phyloP scores from a whole-genome alignment of 108 stramenopile species.

The Cyclotella cryptica region DNA sequence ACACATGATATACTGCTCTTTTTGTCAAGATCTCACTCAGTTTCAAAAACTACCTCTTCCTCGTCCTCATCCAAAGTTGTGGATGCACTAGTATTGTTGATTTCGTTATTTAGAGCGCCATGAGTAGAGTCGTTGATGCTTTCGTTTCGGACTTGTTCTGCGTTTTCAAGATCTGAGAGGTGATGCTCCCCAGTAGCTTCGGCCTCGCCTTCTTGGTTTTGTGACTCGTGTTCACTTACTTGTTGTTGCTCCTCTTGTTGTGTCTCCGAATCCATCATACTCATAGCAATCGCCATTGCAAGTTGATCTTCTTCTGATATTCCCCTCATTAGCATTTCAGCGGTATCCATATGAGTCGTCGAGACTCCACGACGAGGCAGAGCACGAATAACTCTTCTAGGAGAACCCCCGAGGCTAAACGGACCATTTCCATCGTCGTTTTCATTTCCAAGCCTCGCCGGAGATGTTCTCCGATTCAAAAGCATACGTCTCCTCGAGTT shows the following conservation, averaged over 20 bases:
- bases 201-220: no score
- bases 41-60: not conserved
- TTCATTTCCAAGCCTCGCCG: conserved; percentile 1
- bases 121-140: not conserved
- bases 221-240: no score
- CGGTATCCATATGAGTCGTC: conserved; percentile 51
- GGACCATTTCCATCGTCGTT: conserved; percentile 13
- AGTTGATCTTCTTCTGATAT: conserved; percentile 85
- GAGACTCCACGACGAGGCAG: conserved; percentile 28
- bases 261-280: conserved; percentile 61
- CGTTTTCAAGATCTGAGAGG: no score
- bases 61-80: not conserved
- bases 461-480: conserved; percentile 1
- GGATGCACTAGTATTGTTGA: not conserved
- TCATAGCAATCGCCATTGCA: conserved; percentile 87
- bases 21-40: not conserved
- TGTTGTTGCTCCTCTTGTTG: conserved; percentile 13
- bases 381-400: conserved; percentile 2
- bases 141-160: no score
- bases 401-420: not conserved
- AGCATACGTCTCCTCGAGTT: not conserved
- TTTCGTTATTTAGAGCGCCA: not conserved
- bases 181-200: no score
- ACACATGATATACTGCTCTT: no score
- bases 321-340: conserved; percentile 66